A percentile compares a stretch with the other conserved stretches of the same genome.
Evolutionary conservation across 768 basidiomycete species (phyloP).

Genomic region (Russula emetica): DNA sequence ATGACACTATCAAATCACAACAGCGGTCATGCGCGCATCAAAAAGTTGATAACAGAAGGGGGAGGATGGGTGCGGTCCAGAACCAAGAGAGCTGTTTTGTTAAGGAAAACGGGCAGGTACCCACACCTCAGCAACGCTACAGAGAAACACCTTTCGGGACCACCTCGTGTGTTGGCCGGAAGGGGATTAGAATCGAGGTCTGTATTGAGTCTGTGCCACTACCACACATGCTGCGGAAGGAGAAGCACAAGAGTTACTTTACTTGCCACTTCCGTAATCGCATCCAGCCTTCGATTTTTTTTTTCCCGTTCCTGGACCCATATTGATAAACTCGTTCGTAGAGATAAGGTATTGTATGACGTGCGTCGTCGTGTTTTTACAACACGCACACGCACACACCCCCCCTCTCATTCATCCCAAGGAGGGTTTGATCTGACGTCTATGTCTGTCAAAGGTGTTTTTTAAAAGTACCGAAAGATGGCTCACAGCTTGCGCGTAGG

Average conservation of each 20-base stretch:
- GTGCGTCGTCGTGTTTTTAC: neutral
- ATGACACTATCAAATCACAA: neutral
- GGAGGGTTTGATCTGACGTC: neutral
- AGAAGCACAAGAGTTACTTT: constrained; percentile 5
- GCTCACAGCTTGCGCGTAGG: too few species aligned
- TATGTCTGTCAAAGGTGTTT: neutral
- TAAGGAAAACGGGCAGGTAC: neutral
- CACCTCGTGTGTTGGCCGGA: constrained; percentile 1
- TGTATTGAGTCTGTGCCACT: neutral
- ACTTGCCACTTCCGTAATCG: constrained; percentile 8
- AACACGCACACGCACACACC: too few species aligned
- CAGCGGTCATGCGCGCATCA: neutral
- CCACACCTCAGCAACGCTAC: neutral
- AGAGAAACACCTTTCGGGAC: neutral
- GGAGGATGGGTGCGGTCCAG: neutral
- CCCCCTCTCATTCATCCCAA: too few species aligned
- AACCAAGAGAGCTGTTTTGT: neutral
- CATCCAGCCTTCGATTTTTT: neutral
- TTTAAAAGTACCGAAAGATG: neutral
- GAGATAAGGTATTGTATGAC: constrained; percentile 16
- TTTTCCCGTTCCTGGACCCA: constrained; percentile 5
- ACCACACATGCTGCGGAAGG: neutral
- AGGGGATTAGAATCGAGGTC: neutral
- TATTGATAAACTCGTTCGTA: constrained; percentile 1
- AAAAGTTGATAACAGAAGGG: neutral